These are phyloP conservation scores for Gracilariopsis chorda DNA, from an alignment of 23 red algal genomes.

Conservation along the genomic window DNA sequence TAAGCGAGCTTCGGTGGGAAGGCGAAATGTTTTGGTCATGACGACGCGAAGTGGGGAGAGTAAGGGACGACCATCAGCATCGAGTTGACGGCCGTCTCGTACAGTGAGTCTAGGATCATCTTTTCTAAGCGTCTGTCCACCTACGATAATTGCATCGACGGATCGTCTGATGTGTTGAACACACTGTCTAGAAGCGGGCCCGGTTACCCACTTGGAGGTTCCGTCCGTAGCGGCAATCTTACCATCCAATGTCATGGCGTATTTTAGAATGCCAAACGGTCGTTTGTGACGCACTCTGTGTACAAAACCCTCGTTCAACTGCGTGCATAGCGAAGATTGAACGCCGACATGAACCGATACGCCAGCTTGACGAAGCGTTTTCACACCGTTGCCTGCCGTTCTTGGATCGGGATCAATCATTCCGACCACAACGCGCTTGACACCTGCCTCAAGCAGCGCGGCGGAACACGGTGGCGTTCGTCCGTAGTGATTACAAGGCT, in stretches of 20 bases:
- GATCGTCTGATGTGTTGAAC: conserved; percentile 72
- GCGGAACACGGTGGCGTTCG: conserved; percentile 87
- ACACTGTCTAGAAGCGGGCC: conserved; percentile 13
- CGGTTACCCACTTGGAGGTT: conserved; percentile 80
- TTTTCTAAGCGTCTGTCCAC: conserved; percentile 72
- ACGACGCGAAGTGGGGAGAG: conserved; percentile 59
- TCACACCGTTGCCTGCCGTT: conserved; percentile 57
- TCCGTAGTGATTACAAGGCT: conserved; percentile 93
- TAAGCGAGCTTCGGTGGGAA: conserved; percentile 35
- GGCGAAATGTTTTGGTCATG: conserved; percentile 19
- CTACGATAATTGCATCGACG: conserved; percentile 89
- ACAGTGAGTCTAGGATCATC: conserved; percentile 90
- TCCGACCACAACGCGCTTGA: conserved; percentile 76
- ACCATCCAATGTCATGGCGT: conserved; percentile 96
- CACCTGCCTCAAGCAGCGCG: conserved; percentile 63
- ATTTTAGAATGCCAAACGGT: conserved; percentile 86
- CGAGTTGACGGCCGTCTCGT: background rate
- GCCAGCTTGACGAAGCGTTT: conserved; percentile 56
- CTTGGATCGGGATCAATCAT: conserved; percentile 89
- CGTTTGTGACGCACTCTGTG: conserved; percentile 26
- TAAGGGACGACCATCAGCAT: background rate
- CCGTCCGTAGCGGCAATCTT: conserved; percentile 82
- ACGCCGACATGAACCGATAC: conserved; percentile 58
- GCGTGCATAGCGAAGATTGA: conserved; percentile 34
- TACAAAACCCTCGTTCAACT: conserved; percentile 67